A percentile compares a stretch with the other conserved stretches of the same genome.
These are phyloP conservation scores for Phlebiopsis gigantea DNA, from an alignment of 768 basidiomycete species.

Conservation along the genomic window DNA sequence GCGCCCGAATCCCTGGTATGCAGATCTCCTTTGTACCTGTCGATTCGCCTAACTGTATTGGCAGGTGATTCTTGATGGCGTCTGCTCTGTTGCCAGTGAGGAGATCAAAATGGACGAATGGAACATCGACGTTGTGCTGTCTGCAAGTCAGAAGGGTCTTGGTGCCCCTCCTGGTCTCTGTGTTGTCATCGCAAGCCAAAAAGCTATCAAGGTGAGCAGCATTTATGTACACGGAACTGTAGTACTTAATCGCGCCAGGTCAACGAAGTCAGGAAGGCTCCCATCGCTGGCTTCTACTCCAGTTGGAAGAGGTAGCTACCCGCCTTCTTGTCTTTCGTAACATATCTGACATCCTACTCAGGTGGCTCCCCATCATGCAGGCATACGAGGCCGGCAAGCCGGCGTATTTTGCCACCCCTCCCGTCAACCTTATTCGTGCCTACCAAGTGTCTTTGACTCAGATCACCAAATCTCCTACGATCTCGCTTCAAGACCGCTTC, in stretches of 20 bases:
- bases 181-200: conserved; percentile 75
- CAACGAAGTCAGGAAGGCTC: conserved; percentile 55
- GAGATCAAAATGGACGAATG: conserved; percentile 93
- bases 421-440: conserved; percentile 91
- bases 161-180: conserved; percentile 91
- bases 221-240: background rate
- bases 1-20: conserved; percentile 82
- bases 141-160: conserved; percentile 89
- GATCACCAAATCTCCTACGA: conserved; percentile 51
- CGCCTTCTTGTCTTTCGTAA: background rate
- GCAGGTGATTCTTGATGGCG: conserved; percentile 82
- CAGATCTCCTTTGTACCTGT: background rate
- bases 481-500: conserved; percentile 77
- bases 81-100: conserved; percentile 94
- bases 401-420: conserved; percentile 93
- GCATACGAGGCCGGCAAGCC: conserved; percentile 79
- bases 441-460: conserved; percentile 74
- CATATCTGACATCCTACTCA: conserved; percentile 22
- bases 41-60: background rate
- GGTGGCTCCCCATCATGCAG: conserved; percentile 92
- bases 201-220: conserved; percentile 57
- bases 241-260: conserved; percentile 32
- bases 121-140: conserved; percentile 77
- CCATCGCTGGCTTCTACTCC: conserved; percentile 77
- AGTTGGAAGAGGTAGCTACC: conserved; percentile 73